phyloP scores from a whole-genome alignment of 2,329 filamentous ascomycete species.

The Aulographum hederae region DNA sequence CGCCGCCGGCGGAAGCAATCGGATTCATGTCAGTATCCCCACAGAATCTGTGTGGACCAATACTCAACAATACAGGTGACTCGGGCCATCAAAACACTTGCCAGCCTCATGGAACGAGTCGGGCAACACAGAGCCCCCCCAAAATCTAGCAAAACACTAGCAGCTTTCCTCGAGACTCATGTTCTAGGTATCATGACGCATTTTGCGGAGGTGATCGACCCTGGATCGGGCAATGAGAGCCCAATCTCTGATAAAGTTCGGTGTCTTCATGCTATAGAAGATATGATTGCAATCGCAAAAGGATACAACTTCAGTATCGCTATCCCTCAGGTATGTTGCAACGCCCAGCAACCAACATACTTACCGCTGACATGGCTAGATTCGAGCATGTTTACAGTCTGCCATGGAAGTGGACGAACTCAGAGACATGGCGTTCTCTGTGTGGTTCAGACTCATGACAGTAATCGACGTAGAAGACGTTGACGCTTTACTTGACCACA shows the following conservation, averaged over 20 bases:
- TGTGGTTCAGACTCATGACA: slow-evolving; percentile 65
- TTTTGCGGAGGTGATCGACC: slow-evolving; percentile 62
- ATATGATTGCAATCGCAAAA: slow-evolving; percentile 66
- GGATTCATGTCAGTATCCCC: no score
- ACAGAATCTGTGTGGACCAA: no score
- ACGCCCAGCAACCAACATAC: no score
- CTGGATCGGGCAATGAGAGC: slow-evolving; percentile 36
- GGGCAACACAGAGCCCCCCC: not conserved
- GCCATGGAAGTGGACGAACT: slow-evolving; percentile 59
- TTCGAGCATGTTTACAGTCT: slow-evolving; percentile 80
- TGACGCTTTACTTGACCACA: slow-evolving; percentile 65
- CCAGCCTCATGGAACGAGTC: not conserved
- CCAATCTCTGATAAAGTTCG: slow-evolving; percentile 51
- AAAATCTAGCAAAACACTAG: slow-evolving; percentile 12
- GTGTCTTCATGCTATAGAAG: slow-evolving; percentile 67
- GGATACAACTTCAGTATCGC: slow-evolving; percentile 52
- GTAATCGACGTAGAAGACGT: slow-evolving; percentile 65
- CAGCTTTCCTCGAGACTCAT: slow-evolving; percentile 63
- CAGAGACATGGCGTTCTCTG: slow-evolving; percentile 60
- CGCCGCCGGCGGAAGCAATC: slow-evolving; percentile 42
- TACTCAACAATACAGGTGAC: slow-evolving; percentile 39
- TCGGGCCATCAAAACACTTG: slow-evolving; percentile 4
- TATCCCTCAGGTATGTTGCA: no score
- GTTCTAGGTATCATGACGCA: slow-evolving; percentile 74
- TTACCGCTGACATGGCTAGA: no score